Evolutionary conservation across 2,329 filamentous ascomycete species (phyloP).

Genomic region (Drechslerella dactyloides): DNA sequence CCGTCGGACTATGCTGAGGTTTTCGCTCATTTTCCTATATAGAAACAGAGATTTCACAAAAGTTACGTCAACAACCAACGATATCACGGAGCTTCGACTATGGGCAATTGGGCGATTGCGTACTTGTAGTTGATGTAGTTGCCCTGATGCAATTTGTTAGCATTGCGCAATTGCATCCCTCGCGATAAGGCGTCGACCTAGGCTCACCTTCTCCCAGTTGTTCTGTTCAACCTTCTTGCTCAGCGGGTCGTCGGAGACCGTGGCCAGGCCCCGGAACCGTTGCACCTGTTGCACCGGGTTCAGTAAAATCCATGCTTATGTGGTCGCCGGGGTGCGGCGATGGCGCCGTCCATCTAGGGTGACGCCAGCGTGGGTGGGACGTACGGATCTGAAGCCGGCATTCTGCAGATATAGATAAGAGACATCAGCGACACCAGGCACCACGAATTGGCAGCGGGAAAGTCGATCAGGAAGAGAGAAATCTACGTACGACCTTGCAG

Average conservation of each 20-base stretch:
- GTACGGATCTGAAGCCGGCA: conserved; percentile 53
- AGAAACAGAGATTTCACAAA: conserved; percentile 24
- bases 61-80: conserved; percentile 49
- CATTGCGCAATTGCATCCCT: background rate
- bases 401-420: conserved; percentile 41
- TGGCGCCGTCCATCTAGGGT: background rate
- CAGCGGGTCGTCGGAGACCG: conserved; percentile 82
- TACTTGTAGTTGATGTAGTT: conserved; percentile 97
- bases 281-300: conserved; percentile 49
- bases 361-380: conserved; percentile 22
- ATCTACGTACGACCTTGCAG: conserved; percentile 54
- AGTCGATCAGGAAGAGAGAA: background rate
- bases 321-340: conserved; percentile 1
- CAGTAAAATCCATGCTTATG: conserved; percentile 22
- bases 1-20: conserved; percentile 84
- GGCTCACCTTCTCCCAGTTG: conserved; percentile 81
- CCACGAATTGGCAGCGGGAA: conserved; percentile 5
- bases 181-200: conserved; percentile 6
- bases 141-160: conserved; percentile 60
- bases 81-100: background rate
- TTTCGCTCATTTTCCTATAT: conserved; percentile 94
- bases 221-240: conserved; percentile 98
- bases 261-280: conserved; percentile 67
- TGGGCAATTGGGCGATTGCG: background rate
- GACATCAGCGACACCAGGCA: conserved; percentile 27